Base-by-base conservation (phyloP, 2,329 filamentous ascomycete species). In the Apiospora aurea region DNA sequence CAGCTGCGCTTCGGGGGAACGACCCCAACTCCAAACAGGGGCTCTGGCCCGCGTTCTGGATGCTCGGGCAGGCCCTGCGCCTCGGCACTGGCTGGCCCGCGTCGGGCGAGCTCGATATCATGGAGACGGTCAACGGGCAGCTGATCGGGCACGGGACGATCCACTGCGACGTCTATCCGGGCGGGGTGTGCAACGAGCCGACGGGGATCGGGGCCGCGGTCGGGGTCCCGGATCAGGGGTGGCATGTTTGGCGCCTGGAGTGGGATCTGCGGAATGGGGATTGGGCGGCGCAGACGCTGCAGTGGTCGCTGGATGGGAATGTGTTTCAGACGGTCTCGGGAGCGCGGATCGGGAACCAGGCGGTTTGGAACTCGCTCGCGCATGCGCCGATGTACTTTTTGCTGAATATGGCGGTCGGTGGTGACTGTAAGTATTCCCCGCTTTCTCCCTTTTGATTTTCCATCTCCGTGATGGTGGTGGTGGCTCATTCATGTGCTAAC, bases 1-100 rank as follows among this genome's bases (percentile, higher is more conserved):
- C 75, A 75, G 21, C 79, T 86, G 73, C 81, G 79, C 74, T 75
- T 86, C 3, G 80, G 82, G n/a, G 71, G 34, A 76, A 77, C 24
- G 18, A 26, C 18, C 46, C 78, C 1, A 69, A 71, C 38, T 69
- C 74, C 5, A 80, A 83, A 72, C 74, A 80, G 67, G 83, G 84
- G 24, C 83, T 86, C 75, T 87, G 85, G 85, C 83, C 82, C 0
- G 85, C 84, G 0, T 86, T 87, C 74, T 87, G 84, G 85, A 77
- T 81, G 29, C 80, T 87, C 44, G 85, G 85, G 7, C 73, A 78
- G 11, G 76, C 73, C 1, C 85, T 81, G 76, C 81, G 84, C 61
- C 76, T 83, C 71, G 82, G 82, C 72, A 76, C 72, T 18, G 81
- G 80, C 72, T 86, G 85, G 85, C 85, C 85, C 0, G 69, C 74